These are phyloP conservation scores for Aureobasidium sp. DNA, from an alignment of 2,329 filamentous ascomycete genomes.

Conservation along the genomic window DNA sequence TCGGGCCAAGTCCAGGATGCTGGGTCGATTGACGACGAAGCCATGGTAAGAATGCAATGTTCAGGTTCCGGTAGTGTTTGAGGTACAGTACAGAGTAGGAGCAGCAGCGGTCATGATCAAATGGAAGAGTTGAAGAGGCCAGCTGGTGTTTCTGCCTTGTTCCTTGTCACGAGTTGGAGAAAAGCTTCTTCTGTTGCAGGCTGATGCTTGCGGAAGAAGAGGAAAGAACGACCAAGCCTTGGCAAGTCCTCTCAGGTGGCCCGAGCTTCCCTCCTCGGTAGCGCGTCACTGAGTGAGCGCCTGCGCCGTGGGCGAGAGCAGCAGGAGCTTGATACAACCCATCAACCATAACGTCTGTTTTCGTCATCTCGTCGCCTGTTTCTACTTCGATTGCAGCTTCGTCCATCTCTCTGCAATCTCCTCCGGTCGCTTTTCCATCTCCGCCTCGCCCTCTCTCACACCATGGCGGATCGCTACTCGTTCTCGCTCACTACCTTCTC, in stretches of 20 bases:
- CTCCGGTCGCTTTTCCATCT: not conserved
- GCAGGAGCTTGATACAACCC: not conserved
- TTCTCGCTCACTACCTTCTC: constrained; percentile 99
- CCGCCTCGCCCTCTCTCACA: constrained; percentile 21
- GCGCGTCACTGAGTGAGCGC: constrained; percentile 8
- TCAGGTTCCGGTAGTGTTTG: not conserved
- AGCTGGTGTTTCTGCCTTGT: constrained; percentile 4
- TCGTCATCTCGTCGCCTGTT: not conserved
- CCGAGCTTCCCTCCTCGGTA: constrained; percentile 1
- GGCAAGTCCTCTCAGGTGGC: not conserved
- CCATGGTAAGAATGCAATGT: constrained; percentile 28
- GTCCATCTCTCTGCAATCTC: not conserved
- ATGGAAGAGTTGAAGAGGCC: constrained; percentile 5
- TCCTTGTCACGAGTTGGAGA: not conserved
- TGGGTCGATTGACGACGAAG: constrained; percentile 31
- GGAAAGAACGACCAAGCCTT: not conserved
- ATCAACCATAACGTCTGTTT: not conserved
- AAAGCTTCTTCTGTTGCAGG: not conserved
- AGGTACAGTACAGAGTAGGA: not conserved
- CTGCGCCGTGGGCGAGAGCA: not conserved
- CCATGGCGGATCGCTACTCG: constrained; percentile 96
- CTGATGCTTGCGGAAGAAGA: not conserved
- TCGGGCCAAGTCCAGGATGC: constrained; percentile 42
- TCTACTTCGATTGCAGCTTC: not conserved
- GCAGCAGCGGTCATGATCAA: constrained; percentile 6